Percentiles rank a stretch among this genome's conserved stretches.
Conservation (phyloP, 345 rosid species). For the Erucastrum elatum region DNA sequence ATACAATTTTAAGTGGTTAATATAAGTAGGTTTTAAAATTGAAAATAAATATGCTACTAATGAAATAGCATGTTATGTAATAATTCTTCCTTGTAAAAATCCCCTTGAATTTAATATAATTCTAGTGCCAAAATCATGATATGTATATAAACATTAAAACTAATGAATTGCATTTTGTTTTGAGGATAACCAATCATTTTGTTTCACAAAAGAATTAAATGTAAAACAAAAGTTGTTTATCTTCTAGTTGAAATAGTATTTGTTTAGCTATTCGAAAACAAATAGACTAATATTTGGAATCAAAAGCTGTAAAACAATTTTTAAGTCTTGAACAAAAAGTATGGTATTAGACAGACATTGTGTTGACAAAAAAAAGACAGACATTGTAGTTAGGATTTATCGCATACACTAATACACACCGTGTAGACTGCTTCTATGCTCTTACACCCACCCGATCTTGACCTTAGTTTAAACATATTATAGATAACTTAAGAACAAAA, state of each 20-base stretch:
- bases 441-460: neutral
- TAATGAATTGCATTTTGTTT: neutral
- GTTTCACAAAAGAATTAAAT: too few species aligned
- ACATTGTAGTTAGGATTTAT: neutral
- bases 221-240: neutral
- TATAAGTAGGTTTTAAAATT: neutral
- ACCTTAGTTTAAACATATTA: neutral
- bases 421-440: neutral
- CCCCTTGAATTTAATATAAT: too few species aligned
- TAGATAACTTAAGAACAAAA: neutral
- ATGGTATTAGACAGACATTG: neutral
- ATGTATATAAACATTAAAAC: neutral
- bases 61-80: too few species aligned
- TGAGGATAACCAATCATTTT: neutral
- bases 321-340: neutral
- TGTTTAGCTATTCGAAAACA: neutral
- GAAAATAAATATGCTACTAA: too few species aligned
- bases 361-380: neutral
- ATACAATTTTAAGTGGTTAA: neutral
- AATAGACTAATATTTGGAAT: neutral
- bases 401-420: neutral
- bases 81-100: too few species aligned
- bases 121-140: too few species aligned
- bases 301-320: neutral
- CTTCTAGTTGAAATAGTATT: neutral